A percentile compares a stretch with the other conserved stretches of the same genome.
phyloP scores from a whole-genome alignment of 169 alveolate genomes.

The Cryptosporidium andersoni region DNA sequence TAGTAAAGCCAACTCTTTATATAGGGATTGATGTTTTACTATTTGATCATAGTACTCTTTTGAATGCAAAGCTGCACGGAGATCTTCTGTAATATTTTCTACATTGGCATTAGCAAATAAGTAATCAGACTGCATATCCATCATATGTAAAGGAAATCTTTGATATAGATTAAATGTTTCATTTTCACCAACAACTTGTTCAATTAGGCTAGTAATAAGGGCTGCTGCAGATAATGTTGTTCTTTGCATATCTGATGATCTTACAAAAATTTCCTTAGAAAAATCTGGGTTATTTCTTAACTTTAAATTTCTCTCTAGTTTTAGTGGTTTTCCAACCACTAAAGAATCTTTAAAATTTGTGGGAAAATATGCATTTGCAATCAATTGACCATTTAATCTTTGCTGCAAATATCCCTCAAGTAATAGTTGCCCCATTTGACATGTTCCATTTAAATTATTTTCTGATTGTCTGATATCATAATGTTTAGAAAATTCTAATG shows the following conservation, averaged over 20 bases:
- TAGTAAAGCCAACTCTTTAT: slow-evolving; percentile 25
- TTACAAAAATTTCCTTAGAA: slow-evolving; percentile 34
- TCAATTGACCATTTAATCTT: slow-evolving; percentile 52
- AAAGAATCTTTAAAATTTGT: slow-evolving; percentile 5
- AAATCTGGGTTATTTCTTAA: no score
- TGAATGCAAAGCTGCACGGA: slow-evolving; percentile 32
- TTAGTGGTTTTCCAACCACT: slow-evolving; percentile 23
- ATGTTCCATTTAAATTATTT: slow-evolving; percentile 63
- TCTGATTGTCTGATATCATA: slow-evolving; percentile 69
- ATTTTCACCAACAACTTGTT: slow-evolving; percentile 37
- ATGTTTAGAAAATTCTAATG: slow-evolving; percentile 64
- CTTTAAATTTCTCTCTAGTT: slow-evolving; percentile 15
- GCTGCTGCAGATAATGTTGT: slow-evolving; percentile 71
- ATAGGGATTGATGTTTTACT: slow-evolving; percentile 37
- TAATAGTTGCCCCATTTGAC: slow-evolving; percentile 68
- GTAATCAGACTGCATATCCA: slow-evolving; percentile 69
- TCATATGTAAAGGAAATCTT: slow-evolving; percentile 59
- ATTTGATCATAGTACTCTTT: slow-evolving; percentile 24
- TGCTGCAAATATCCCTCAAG: slow-evolving; percentile 60
- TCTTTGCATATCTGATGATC: slow-evolving; percentile 71
- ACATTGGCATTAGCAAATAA: slow-evolving; percentile 62
- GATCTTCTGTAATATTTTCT: slow-evolving; percentile 48
- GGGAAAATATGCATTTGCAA: slow-evolving; percentile 49
- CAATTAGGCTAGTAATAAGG: slow-evolving; percentile 42
- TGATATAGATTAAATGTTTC: slow-evolving; percentile 29